Conservation (phyloP, 306 rosid genomes). For the Cyclanthera cordifolia region DNA sequence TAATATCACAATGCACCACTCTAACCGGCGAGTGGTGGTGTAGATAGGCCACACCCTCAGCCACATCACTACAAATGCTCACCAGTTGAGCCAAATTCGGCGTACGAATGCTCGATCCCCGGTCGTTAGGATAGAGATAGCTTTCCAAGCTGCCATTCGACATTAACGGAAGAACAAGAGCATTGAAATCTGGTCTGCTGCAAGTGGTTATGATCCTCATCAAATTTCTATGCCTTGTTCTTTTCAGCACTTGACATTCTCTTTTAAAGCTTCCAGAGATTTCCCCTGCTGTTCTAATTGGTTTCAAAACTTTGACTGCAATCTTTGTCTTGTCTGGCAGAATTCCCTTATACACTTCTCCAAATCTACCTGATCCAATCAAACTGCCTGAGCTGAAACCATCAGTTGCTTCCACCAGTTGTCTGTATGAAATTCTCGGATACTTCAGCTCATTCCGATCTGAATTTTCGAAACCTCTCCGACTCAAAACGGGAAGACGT, state of each 20-base stretch:
- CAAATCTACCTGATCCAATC: conserved; percentile 78
- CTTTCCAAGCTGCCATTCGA: conserved; percentile 78
- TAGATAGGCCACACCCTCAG: conserved; percentile 77
- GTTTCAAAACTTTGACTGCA: conserved; percentile 71
- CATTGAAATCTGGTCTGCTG: conserved; percentile 66
- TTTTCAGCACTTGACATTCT: conserved; percentile 64
- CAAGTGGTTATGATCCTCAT: conserved; percentile 82
- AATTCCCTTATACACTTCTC: conserved; percentile 72
- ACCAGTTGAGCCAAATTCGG: conserved; percentile 51
- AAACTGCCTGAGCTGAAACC: conserved; percentile 61
- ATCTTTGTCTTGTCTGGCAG: conserved; percentile 58
- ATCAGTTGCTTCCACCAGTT: conserved; percentile 69
- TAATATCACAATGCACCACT: conserved; percentile 85
- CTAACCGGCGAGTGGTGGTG: conserved; percentile 76
- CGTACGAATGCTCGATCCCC: conserved; percentile 22
- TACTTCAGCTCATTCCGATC: conserved; percentile 40
- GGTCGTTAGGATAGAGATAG: conserved; percentile 44
- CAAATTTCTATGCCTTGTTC: conserved; percentile 69
- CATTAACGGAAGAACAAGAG: conserved; percentile 88
- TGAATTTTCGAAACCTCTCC: conserved; percentile 12
- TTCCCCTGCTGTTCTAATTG: conserved; percentile 27
- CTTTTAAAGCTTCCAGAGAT: conserved; percentile 60
- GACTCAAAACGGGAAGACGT: conserved; percentile 9
- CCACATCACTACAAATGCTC: conserved; percentile 70
- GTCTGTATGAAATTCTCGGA: conserved; percentile 67